Percentiles rank a stretch among this genome's conserved stretches.
These are phyloP conservation scores for Petunia secreta DNA, from an alignment of 257 asterid genomes.

Conservation along the genomic window DNA sequence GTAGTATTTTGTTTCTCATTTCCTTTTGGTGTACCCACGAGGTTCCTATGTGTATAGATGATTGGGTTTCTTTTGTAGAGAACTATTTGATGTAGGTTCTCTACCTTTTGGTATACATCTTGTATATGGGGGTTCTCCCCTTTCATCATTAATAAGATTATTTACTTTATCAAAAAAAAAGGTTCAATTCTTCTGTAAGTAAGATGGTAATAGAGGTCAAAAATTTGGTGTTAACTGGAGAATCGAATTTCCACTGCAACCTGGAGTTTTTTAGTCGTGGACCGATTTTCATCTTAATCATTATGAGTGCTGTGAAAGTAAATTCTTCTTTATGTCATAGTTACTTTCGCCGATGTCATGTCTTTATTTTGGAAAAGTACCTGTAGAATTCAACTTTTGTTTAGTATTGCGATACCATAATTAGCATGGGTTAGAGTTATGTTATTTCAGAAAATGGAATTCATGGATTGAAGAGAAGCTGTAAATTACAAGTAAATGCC, in stretches of 20 bases:
- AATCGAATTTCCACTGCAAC: background rate
- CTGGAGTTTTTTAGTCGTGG: conserved; percentile 2
- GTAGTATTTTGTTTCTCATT: no score
- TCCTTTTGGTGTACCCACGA: no score
- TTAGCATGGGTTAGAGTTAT: background rate
- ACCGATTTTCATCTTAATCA: background rate
- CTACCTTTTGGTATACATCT: no score
- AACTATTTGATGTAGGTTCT: no score
- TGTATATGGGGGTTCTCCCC: no score
- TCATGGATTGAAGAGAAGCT: background rate
- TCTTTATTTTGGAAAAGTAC: conserved; percentile 4
- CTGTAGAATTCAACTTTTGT: background rate
- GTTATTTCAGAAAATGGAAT: background rate
- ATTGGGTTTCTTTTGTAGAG: no score
- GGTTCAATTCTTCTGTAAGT: background rate
- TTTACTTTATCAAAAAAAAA: no score
- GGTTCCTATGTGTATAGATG: no score
- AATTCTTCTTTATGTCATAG: background rate
- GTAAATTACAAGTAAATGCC: background rate
- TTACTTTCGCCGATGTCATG: background rate
- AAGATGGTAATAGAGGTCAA: background rate
- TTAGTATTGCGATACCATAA: background rate
- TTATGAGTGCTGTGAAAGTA: background rate
- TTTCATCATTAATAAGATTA: no score
- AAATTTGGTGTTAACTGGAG: background rate